Conservation (phyloP, 225 moss, liverwort and hornwort genomes). For the Antitrichia curtipendula region DNA sequence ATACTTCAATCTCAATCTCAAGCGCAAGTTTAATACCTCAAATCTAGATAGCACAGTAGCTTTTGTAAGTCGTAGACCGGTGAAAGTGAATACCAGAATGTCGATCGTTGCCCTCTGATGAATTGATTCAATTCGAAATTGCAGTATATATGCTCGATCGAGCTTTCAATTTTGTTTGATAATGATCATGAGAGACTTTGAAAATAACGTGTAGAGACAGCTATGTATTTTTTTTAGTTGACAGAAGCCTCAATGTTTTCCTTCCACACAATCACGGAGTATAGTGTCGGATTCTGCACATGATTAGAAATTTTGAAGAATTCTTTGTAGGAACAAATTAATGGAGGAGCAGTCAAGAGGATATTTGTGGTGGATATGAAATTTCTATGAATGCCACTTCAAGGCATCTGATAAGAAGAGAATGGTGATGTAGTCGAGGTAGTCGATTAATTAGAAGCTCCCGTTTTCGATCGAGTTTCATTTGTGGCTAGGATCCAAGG, state of each 20-base stretch:
- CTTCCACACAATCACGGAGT: background rate
- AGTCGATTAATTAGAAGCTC: background rate
- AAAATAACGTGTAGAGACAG: too few species aligned
- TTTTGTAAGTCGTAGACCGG: too few species aligned
- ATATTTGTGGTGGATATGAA: background rate
- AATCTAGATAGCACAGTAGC: too few species aligned
- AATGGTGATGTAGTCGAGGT: background rate
- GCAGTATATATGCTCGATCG: too few species aligned
- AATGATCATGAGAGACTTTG: too few species aligned
- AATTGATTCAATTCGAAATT: too few species aligned
- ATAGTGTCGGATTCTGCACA: background rate
- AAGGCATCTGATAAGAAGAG: background rate
- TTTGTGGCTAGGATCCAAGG: background rate
- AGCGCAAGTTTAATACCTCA: too few species aligned
- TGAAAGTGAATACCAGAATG: too few species aligned
- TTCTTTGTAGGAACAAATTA: background rate
- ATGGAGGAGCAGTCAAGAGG: background rate
- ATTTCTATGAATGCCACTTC: background rate
- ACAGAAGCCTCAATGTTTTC: too few species aligned
- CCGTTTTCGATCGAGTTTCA: background rate
- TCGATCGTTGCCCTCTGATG: too few species aligned
- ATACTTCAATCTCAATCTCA: too few species aligned
- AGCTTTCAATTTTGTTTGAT: background rate
- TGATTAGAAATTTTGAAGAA: background rate
- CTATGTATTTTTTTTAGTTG: background rate